Evolutionary conservation across 1,139 yeast species (phyloP).

Genomic region (Saccharomyces hybrid): DNA sequence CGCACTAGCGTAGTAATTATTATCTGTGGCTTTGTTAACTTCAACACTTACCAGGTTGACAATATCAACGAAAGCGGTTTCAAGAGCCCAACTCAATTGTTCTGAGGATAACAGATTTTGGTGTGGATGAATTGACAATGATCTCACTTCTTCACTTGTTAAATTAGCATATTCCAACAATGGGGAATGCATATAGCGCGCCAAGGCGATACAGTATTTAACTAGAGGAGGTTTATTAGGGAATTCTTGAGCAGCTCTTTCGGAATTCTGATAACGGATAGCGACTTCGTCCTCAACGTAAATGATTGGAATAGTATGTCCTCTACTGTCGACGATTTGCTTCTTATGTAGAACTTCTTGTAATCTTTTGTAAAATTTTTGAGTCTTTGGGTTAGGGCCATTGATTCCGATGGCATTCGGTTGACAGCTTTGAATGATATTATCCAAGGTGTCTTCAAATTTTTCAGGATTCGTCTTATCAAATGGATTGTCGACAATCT

Average conservation of each 20-base stretch:
- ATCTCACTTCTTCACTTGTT: conserved; percentile 56
- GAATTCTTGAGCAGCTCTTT: conserved; percentile 67
- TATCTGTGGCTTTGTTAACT: conserved; percentile 78
- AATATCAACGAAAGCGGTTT: conserved; percentile 80
- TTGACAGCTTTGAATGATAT: conserved; percentile 42
- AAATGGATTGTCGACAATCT: conserved; percentile 65
- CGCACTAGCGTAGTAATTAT: conserved; percentile 56
- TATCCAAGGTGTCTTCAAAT: conserved; percentile 56
- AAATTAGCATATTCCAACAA: conserved; percentile 78
- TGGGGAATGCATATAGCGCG: conserved; percentile 88
- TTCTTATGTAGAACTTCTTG: conserved; percentile 52
- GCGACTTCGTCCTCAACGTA: conserved; percentile 96
- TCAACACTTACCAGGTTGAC: conserved; percentile 91
- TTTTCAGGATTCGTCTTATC: conserved; percentile 39
- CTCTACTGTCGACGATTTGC: conserved; percentile 47
- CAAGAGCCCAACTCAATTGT: conserved; percentile 57
- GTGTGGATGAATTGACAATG: conserved; percentile 66
- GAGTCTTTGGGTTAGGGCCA: conserved; percentile 74
- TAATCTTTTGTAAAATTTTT: conserved; percentile 52
- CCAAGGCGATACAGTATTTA: conserved; percentile 84
- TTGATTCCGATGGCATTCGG: conserved; percentile 91
- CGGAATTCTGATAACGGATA: conserved; percentile 74
- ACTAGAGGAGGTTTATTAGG: conserved; percentile 81
- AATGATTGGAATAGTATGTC: conserved; percentile 40
- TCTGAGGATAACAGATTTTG: conserved; percentile 69